Conservation (phyloP, 2,329 filamentous ascomycete species). For the Scopulariopsis brevicaulis region DNA sequence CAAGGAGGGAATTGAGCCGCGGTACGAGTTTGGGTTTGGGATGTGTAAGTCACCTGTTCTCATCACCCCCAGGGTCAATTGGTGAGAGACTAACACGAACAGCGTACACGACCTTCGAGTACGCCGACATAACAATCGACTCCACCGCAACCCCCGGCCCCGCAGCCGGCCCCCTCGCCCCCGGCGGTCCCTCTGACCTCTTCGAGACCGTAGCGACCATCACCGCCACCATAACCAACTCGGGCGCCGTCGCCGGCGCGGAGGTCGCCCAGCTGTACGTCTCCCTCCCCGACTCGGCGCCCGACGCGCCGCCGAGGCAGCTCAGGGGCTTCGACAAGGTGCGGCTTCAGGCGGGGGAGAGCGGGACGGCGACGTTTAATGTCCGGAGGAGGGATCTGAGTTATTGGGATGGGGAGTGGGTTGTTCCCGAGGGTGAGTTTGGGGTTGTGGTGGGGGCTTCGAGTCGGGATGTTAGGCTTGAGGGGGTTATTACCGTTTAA, state of each 20-base stretch:
- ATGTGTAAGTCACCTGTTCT: constrained; percentile 39
- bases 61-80: constrained; percentile 30
- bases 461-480: constrained; percentile 30
- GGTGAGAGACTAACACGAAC: not conserved
- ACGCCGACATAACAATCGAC: constrained; percentile 30
- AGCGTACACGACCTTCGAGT: constrained; percentile 60
- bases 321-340: constrained; percentile 58
- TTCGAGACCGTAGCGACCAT: constrained; percentile 39
- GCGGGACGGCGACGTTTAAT: constrained; percentile 41
- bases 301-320: constrained; percentile 50
- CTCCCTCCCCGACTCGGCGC: constrained; percentile 40
- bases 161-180: constrained; percentile 52
- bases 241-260: constrained; percentile 32
- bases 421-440: constrained; percentile 32
- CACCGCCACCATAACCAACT: constrained; percentile 36
- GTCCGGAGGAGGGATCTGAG: constrained; percentile 51
- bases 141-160: constrained; percentile 35
- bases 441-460: constrained; percentile 30
- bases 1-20: constrained; percentile 48
- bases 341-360: constrained; percentile 46
- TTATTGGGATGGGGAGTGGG: constrained; percentile 66
- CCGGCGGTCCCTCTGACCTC: constrained; percentile 33
- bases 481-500: constrained; percentile 12
- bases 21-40: constrained; percentile 73
- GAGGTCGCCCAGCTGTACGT: constrained; percentile 39